Evolutionary conservation across 768 basidiomycete species (phyloP), one percentile per base, ranked within the genome.

Genomic region (Suillus subaureus): DNA sequence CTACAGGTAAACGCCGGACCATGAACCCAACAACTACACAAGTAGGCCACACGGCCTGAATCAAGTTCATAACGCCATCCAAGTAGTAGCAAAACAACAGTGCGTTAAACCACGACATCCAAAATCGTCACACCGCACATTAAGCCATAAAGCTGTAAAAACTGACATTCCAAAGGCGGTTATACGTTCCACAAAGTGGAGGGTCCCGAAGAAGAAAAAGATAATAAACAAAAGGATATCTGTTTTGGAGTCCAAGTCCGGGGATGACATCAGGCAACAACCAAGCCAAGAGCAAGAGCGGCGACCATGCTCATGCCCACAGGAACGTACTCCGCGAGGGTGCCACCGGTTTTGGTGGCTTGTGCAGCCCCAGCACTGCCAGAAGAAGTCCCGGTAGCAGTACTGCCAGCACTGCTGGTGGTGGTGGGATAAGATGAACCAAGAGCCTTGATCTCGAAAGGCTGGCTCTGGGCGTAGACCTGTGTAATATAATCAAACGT

Each of bases 391-490:
- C 72, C 68, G 6, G 73, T 49, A 33, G 67, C 69, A 6, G 78
- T 68, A 12, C 58, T 26, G 78, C 72, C 21, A 78, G 73, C 16
- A 79, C 74, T 13, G 11, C 18, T 28, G 23, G 76, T 70, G 23
- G 84, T 64, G 4, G 75, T 56, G 12, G 88, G 87, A 70, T 87
- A 91, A 15, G 79, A 9, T 42, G 89, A 80, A 60, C 86, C 87
- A 39, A 77, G 66, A 7, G 87, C 72, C 73, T 87, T 85, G 75
- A 93, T 82, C 73, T 87, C 84, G 74, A 93, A 93, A 5, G 77
- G 73, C 63, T 81, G 56, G 33, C 88, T 85, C 43, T 74, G 71
- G 15, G 87, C 87, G 66, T 81, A 91, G 63, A 92, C 65, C 87
- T 92, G 68, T 26, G 18, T 26, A 64, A 58, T 52, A 47, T 57